Percentiles rank a stretch among this genome's conserved stretches.
phyloP scores from a whole-genome alignment of 306 rosid genomes.

The Cicer chorassanicum region DNA sequence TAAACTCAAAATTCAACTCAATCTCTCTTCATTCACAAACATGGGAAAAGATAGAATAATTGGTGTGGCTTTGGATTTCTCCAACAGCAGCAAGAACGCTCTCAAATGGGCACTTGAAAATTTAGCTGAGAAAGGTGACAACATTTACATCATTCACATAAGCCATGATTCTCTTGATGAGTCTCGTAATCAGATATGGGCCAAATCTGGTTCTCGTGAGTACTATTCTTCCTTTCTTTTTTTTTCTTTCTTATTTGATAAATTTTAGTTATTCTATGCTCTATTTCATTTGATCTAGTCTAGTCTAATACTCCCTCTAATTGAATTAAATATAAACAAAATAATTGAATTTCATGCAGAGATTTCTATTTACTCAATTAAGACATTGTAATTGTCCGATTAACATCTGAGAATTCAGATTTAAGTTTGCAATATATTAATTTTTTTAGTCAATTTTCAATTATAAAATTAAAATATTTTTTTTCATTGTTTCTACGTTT shows the following conservation, averaged over 20 bases:
- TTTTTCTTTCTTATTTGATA: neutral
- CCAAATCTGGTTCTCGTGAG: slow-evolving; percentile 80
- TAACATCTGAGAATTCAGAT: too few species aligned
- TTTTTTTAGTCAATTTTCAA: too few species aligned
- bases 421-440: too few species aligned
- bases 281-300: slow-evolving; percentile 11
- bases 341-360: too few species aligned
- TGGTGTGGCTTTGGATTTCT: slow-evolving; percentile 92
- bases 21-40: neutral
- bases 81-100: slow-evolving; percentile 86
- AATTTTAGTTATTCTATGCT: neutral
- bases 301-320: neutral
- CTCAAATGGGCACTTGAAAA: slow-evolving; percentile 84
- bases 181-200: slow-evolving; percentile 62
- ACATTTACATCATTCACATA: slow-evolving; percentile 70
- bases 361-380: too few species aligned
- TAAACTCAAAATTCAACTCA: neutral
- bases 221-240: neutral
- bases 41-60: slow-evolving; percentile 79
- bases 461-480: too few species aligned
- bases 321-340: too few species aligned
- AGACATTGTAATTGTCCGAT: too few species aligned
- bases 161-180: slow-evolving; percentile 52
- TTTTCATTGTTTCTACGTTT: too few species aligned
- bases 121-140: slow-evolving; percentile 85